Evolutionary conservation across 192 early-diverging fungal genomes (phyloP), one percentile per base, ranked within the genome.

Genomic region (Spizellomyces punctatus): DNA sequence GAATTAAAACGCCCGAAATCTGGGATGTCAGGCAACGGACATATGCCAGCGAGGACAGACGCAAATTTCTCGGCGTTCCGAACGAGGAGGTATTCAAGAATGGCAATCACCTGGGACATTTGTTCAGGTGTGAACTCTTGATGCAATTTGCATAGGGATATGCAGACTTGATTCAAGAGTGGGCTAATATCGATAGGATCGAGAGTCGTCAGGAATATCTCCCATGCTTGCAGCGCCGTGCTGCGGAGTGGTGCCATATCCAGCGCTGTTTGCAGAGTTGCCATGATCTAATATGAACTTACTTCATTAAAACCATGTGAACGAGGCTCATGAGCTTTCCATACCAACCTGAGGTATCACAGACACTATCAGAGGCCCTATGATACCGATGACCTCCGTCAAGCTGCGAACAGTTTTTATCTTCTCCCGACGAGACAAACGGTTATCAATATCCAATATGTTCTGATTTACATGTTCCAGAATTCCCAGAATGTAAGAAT

Each of bases 181-280:
- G 66, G 55, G 5, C 67, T 69, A 41, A 86, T 64, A 17, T 69
- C 63, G 0, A 43, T 27, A 16, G 64, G 43, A 14, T 71, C 45
- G 4, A 82, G 46, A 5, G 69, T 75, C 36, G 55, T 16, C 10
- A 84, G 52, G 67, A 86, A 78, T 1, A 54, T 42, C 16, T 66
- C 66, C 84, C 82, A 86, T 5, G 68, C 62, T 17, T 62, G 36
- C 12, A 85, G 73, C 41, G 80, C 55, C 5, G 64, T 56, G 45
- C 19, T 58, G 36, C 80, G 47, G 6, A 79, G 22, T 9, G 7
- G 16, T n/a, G 36, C 27, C 22, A 76, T 62, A 36, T 79, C 73
- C 46, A 85, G 17, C 6, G 65, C 78, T 5, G 76, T 80, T 74
- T 82, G 80, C 36, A 85, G 69, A 4, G 78, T 76, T 3, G 78